Conservation (phyloP, 257 asterid species). For the Thymus quinquecostatus region DNA sequence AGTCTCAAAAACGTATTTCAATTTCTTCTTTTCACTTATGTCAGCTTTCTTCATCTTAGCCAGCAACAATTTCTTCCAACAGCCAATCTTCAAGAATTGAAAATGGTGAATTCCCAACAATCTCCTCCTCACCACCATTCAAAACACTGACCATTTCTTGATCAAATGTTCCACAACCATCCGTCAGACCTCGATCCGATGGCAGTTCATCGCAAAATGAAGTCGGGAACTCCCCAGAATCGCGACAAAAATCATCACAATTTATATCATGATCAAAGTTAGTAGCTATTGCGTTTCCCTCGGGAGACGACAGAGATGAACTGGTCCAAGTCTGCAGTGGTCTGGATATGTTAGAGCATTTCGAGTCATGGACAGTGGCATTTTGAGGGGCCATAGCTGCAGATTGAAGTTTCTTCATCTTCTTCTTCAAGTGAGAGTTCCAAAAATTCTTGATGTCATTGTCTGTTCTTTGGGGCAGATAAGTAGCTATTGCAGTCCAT, state of each 20-base stretch:
- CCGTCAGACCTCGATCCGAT: conserved; percentile 38
- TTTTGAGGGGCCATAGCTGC: conserved; percentile 38
- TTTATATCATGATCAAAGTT: not conserved
- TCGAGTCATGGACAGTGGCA: not conserved
- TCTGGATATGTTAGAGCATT: conserved; percentile 50
- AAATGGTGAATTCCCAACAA: conserved; percentile 41
- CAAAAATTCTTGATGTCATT: conserved; percentile 94
- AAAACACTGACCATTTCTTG: conserved; percentile 33
- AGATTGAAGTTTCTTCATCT: conserved; percentile 61
- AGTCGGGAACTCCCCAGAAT: conserved; percentile 1
- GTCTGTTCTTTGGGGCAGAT: conserved; percentile 90
- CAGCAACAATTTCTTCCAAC: conserved; percentile 54
- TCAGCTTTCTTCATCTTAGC: conserved; percentile 28
- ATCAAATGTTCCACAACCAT: conserved; percentile 30
- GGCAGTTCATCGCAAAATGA: conserved; percentile 17
- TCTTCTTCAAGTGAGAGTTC: conserved; percentile 92
- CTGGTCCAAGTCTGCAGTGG: conserved; percentile 84
- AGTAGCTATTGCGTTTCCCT: not conserved
- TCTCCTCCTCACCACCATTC: conserved; percentile 37
- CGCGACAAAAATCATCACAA: not conserved
- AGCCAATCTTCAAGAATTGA: conserved; percentile 69
- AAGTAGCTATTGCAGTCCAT: conserved; percentile 95
- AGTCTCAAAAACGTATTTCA: too few species aligned
- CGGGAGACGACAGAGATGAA: conserved; percentile 45
- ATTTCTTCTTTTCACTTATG: too few species aligned